Evolutionary conservation across 345 rosid species (phyloP).

Genomic region (Syzygium jambos): DNA sequence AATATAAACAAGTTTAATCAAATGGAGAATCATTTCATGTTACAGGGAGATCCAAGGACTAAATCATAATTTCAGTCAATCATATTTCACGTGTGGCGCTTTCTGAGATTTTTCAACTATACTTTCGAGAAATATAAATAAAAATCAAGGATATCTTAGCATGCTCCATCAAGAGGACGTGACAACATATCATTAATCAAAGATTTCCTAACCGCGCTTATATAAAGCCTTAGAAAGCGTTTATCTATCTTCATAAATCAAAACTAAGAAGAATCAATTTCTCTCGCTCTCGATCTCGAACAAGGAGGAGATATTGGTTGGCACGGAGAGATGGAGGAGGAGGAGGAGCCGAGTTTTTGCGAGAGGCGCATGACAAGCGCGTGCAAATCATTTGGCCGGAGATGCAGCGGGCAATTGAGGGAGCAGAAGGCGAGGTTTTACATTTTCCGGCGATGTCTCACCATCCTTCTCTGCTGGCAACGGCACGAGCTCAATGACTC

Average conservation of each 20-base stretch:
- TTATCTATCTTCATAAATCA: not conserved
- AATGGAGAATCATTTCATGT: not conserved
- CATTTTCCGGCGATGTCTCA: conserved; percentile 53
- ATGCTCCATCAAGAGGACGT: not conserved
- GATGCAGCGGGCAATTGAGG: conserved; percentile 38
- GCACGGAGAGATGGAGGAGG: not conserved
- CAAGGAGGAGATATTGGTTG: not conserved
- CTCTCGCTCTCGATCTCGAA: not conserved
- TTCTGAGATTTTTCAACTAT: not conserved
- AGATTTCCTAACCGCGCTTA: not conserved
- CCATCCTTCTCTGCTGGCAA: conserved; percentile 54
- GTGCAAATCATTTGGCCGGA: conserved; percentile 23
- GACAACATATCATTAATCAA: not conserved
- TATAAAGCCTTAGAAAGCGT: not conserved
- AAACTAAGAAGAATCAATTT: not conserved
- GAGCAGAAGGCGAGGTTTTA: conserved; percentile 54
- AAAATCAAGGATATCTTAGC: not conserved
- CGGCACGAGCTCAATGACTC: conserved; percentile 24
- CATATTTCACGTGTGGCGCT: not conserved
- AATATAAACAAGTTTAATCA: not conserved
- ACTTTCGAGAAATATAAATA: not conserved
- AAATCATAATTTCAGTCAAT: not conserved
- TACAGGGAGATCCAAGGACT: not conserved
- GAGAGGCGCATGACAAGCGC: conserved; percentile 17
- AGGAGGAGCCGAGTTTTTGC: not conserved